Evolutionary conservation across 2,329 filamentous ascomycete species (phyloP).

Genomic region (Huntiella savannae): DNA sequence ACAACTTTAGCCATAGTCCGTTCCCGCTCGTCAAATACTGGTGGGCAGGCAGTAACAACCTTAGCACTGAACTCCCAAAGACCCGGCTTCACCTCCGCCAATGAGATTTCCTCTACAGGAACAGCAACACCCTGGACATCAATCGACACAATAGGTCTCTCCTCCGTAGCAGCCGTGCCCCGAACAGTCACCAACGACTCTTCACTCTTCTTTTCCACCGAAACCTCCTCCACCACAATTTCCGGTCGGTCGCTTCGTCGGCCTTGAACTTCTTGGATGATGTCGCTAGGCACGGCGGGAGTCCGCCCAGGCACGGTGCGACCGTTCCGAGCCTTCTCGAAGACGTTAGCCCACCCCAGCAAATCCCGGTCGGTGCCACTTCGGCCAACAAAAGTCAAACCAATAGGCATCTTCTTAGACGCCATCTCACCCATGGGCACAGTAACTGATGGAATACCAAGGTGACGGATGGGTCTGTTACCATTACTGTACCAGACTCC

Average conservation of each 20-base stretch:
- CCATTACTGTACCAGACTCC: slow-evolving; percentile 35
- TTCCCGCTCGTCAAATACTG: slow-evolving; percentile 8
- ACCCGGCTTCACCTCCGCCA: neutral
- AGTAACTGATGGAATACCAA: slow-evolving; percentile 34
- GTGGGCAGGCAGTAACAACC: neutral
- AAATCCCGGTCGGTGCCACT: slow-evolving; percentile 25
- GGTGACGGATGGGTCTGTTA: slow-evolving; percentile 31
- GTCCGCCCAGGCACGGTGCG: slow-evolving; percentile 11
- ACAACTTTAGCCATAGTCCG: slow-evolving; percentile 12
- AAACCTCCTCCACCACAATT: neutral
- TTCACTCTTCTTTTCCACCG: neutral
- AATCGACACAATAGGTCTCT: slow-evolving; percentile 1
- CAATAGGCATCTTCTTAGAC: slow-evolving; percentile 29
- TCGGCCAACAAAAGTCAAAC: slow-evolving; percentile 31
- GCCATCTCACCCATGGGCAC: slow-evolving; percentile 32
- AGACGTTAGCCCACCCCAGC: slow-evolving; percentile 14
- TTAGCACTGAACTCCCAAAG: slow-evolving; percentile 6
- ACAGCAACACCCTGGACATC: slow-evolving; percentile 3
- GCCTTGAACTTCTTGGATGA: neutral
- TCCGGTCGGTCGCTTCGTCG: neutral
- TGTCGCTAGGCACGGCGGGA: slow-evolving; percentile 10
- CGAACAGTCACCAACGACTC: neutral
- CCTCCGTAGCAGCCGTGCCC: neutral
- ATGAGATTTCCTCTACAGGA: neutral
- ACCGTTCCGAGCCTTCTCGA: slow-evolving; percentile 9